Evolutionary conservation across 148 eudicot species (phyloP).

Genomic region (Diospyros kaki): DNA sequence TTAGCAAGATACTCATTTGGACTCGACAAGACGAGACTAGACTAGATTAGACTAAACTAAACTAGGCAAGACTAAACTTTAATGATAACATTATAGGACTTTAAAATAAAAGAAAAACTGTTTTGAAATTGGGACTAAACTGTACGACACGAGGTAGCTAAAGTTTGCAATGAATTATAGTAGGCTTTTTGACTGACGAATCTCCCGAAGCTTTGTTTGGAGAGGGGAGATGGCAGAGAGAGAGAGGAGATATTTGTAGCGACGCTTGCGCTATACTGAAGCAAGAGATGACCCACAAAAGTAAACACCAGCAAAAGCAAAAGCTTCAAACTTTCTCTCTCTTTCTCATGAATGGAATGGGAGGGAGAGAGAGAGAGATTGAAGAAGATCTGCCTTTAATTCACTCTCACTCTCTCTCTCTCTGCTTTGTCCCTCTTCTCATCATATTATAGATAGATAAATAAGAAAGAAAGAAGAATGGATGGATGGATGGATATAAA

Average conservation of each 20-base stretch:
- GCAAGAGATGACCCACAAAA: constrained; percentile 9
- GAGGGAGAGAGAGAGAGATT: constrained; percentile 1
- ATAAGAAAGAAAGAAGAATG: background rate
- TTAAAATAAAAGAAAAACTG: too few relatives aligned
- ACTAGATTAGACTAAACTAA: too few relatives aligned
- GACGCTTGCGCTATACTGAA: constrained; percentile 13
- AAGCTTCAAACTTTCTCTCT: background rate
- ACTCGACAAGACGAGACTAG: background rate
- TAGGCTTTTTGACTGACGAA: constrained; percentile 6
- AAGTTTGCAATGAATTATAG: background rate
- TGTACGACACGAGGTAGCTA: background rate
- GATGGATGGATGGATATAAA: background rate
- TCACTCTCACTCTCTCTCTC: constrained; percentile 6
- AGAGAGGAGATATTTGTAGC: background rate
- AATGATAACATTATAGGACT: too few relatives aligned
- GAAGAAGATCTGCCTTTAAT: constrained; percentile 15
- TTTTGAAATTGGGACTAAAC: too few relatives aligned
- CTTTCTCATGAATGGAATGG: constrained; percentile 4
- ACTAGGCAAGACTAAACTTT: too few relatives aligned
- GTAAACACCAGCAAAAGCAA: constrained; percentile 11
- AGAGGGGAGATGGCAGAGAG: too few relatives aligned
- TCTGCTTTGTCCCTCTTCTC: background rate
- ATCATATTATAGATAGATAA: too few relatives aligned
- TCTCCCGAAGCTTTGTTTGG: background rate
- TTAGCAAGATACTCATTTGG: background rate